Evolutionary conservation across 1,139 yeast species (phyloP).

Genomic region (Magnusiomyces fungicola): DNA sequence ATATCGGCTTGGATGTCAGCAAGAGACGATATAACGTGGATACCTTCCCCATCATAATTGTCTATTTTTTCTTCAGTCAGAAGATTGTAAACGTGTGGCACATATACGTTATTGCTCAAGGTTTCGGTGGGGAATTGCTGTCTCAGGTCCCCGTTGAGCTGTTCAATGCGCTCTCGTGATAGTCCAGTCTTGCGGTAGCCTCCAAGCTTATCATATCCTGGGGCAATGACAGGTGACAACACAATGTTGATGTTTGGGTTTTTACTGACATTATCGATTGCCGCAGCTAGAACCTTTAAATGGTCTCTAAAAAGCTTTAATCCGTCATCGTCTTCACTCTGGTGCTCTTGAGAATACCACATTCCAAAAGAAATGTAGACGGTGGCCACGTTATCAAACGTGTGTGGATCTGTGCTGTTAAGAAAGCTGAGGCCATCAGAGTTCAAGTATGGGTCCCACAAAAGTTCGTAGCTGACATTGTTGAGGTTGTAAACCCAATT

Average conservation of each 20-base stretch:
- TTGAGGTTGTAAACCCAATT: slow-evolving; percentile 13
- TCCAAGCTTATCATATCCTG: slow-evolving; percentile 16
- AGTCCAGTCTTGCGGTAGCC: slow-evolving; percentile 13
- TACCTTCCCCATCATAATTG: slow-evolving; percentile 17
- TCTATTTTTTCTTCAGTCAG: slow-evolving; percentile 16
- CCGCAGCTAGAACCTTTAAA: neutral
- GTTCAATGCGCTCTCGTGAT: slow-evolving; percentile 12
- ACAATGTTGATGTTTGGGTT: slow-evolving; percentile 1
- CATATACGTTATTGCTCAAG: slow-evolving; percentile 12
- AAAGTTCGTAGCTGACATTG: slow-evolving; percentile 19
- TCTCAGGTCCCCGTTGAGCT: slow-evolving; percentile 15
- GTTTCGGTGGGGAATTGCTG: slow-evolving; percentile 9
- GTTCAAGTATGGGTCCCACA: slow-evolving; percentile 23
- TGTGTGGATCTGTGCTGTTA: neutral
- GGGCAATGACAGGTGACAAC: slow-evolving; percentile 14
- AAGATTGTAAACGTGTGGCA: slow-evolving; percentile 18
- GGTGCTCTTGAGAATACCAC: neutral
- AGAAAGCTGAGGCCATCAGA: slow-evolving; percentile 9
- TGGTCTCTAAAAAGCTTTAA: neutral
- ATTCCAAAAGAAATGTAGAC: neutral
- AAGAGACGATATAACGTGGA: slow-evolving; percentile 17
- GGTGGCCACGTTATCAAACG: neutral
- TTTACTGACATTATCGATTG: neutral
- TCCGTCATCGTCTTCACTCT: neutral
- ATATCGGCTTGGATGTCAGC: slow-evolving; percentile 19